Evolutionary conservation across 1,284 basidiomycete genomes (phyloP).

Genomic region (Ceratobasidium sp.): DNA sequence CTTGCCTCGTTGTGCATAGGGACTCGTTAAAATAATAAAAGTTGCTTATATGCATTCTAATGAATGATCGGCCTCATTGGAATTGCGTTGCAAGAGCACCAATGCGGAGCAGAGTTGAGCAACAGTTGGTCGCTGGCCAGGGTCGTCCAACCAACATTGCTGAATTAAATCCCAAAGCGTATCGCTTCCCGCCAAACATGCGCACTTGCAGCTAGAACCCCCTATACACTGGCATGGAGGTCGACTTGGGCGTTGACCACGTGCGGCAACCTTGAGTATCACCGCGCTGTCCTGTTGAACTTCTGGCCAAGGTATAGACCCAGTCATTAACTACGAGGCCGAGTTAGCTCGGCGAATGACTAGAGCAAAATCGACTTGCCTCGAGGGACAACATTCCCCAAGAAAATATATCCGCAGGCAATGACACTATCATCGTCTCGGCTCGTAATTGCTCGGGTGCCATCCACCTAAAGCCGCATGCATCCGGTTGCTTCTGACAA

Average conservation of each 20-base stretch:
- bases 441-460: slow-evolving; percentile 28
- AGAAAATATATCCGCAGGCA: slow-evolving; percentile 31
- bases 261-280: slow-evolving; percentile 30
- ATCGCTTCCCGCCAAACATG: slow-evolving; percentile 12
- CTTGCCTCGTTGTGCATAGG: no score
- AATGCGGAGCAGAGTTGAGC: slow-evolving; percentile 1
- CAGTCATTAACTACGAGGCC: slow-evolving; percentile 3
- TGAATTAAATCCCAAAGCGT: slow-evolving; percentile 13
- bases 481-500: neutral
- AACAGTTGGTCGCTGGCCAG: slow-evolving; percentile 1
- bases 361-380: neutral
- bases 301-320: slow-evolving; percentile 28
- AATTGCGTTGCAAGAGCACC: neutral
- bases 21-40: neutral
- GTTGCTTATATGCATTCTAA: neutral
- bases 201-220: neutral
- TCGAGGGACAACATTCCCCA: slow-evolving; percentile 33
- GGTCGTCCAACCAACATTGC: slow-evolving; percentile 20
- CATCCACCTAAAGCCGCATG: slow-evolving; percentile 22
- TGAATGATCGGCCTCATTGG: neutral
- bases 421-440: slow-evolving; percentile 29
- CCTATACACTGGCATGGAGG: neutral
- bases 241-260: slow-evolving; percentile 10
- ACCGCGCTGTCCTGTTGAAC: slow-evolving; percentile 32
- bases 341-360: neutral